phyloP scores from a whole-genome alignment of 495 filamentous ascomycete genomes.

The Neurospora sp. region DNA sequence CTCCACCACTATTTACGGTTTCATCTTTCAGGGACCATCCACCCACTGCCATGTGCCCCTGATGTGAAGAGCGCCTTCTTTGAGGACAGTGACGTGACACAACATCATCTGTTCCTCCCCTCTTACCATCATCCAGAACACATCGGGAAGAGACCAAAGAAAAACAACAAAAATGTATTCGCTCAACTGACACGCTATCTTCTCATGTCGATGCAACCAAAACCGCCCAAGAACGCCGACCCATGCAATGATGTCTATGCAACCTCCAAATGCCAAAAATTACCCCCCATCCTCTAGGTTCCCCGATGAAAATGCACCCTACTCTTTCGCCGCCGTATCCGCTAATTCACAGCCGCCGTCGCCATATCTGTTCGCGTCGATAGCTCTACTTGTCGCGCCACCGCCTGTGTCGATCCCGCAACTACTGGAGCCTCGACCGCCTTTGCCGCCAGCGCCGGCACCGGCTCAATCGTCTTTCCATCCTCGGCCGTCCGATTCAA shows the following conservation, averaged over 20 bases:
- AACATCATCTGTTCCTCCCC: background rate
- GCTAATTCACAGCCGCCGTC: background rate
- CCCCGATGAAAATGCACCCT: background rate
- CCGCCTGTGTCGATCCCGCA: background rate
- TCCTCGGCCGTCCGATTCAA: slow-evolving; percentile 65
- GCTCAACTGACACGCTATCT: background rate
- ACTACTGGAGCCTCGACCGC: background rate
- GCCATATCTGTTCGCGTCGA: background rate
- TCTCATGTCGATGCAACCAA: background rate
- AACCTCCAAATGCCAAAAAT: background rate
- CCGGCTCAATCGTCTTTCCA: background rate
- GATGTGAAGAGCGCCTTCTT: background rate
- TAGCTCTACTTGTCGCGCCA: background rate
- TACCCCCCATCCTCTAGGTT: background rate
- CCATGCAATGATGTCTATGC: background rate
- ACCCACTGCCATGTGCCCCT: background rate
- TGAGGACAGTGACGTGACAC: background rate
- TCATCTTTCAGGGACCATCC: background rate
- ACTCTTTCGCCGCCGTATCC: background rate
- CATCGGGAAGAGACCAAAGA: background rate
- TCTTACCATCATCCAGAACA: too few relatives aligned
- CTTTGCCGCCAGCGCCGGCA: background rate
- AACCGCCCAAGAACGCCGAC: background rate
- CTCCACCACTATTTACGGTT: background rate
- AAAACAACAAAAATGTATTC: background rate